These are phyloP conservation scores for Bothia castanella DNA, from an alignment of 1,284 basidiomycete genomes.

Conservation along the genomic window DNA sequence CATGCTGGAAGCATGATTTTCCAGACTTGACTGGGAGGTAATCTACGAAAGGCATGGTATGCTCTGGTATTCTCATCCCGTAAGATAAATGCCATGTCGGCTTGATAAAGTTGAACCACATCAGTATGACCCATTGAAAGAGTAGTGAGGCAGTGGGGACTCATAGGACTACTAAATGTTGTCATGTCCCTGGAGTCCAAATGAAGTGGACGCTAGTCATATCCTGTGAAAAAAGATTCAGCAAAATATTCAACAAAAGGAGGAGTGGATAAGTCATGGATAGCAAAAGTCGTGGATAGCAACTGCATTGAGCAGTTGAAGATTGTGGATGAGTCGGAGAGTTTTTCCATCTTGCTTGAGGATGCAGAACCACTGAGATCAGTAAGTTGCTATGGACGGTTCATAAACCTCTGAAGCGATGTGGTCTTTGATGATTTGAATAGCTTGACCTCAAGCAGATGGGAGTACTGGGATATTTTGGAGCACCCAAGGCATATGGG, in stretches of 20 bases:
- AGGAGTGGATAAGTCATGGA: not conserved
- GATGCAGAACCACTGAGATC: conserved; percentile 41
- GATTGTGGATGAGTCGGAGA: too few species aligned
- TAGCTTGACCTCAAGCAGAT: too few species aligned
- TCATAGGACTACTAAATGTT: too few species aligned
- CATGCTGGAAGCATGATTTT: too few species aligned
- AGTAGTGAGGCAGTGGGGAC: too few species aligned
- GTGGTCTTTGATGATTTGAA: too few species aligned
- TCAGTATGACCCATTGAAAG: too few species aligned
- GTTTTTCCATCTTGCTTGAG: conserved; percentile 31
- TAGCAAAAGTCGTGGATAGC: too few species aligned
- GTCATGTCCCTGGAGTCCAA: not conserved
- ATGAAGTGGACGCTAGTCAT: not conserved
- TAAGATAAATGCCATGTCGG: not conserved
- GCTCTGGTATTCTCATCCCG: not conserved
- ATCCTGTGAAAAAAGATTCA: not conserved
- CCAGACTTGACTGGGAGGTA: not conserved
- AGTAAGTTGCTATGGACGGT: conserved; percentile 34
- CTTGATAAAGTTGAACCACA: too few species aligned
- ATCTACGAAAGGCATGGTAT: not conserved
- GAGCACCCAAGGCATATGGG: conserved; percentile 20
- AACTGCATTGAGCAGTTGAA: too few species aligned
- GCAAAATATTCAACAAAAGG: not conserved
- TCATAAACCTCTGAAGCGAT: conserved; percentile 32
- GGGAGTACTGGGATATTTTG: too few species aligned